Evolutionary conservation across 768 basidiomycete genomes (phyloP), one percentile per base, ranked within the genome.

Genomic region (Phallus indusiatus): DNA sequence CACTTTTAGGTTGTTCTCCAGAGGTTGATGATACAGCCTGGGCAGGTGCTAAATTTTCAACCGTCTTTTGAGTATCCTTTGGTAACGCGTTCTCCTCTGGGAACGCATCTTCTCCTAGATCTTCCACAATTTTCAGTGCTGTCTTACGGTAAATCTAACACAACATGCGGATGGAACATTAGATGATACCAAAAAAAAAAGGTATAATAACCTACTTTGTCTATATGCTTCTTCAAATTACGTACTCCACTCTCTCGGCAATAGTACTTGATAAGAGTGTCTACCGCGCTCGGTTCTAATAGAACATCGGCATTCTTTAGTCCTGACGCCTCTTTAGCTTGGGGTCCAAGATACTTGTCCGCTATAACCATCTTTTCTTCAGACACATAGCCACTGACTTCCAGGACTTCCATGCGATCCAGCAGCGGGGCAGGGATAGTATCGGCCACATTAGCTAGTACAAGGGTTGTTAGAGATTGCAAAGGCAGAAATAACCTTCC

Each of bases 151-250:
- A 98, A 59, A 99, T 94, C 93, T 97, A 62, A 62, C 12, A 59
- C 20, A 17, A n/a, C 22, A 16, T 57, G 28, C 12, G 21, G 62
- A 22, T 35, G 56, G 8, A 18, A 50, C 37, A n/a, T 12, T 22
- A 22, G 51, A 5, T 24, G 56, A 5, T 14, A 47, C 17, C 18
- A 35, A 16, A 16, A 11, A 34, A 20, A 48, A n/a, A 21, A 18
- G 7, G 24, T 0, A 17, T 28, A 14, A 17, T 28, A 14, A 18
- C 67, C 1, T 61, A 92, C 93, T 84, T 98, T 98, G 68, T 99
- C 95, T 56, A 99, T 95, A 67, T 94, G 90, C 74, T 99, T 98
- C 84, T 98, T 98, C 69, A 99, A 68, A 68, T 94, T 93, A 53
- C 96, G 78, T 33, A 99, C 96, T 48, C 96, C 96, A 65, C 92